Conservation (phyloP, 1,284 basidiomycete species). For the Fistulinella cinereoalba region DNA sequence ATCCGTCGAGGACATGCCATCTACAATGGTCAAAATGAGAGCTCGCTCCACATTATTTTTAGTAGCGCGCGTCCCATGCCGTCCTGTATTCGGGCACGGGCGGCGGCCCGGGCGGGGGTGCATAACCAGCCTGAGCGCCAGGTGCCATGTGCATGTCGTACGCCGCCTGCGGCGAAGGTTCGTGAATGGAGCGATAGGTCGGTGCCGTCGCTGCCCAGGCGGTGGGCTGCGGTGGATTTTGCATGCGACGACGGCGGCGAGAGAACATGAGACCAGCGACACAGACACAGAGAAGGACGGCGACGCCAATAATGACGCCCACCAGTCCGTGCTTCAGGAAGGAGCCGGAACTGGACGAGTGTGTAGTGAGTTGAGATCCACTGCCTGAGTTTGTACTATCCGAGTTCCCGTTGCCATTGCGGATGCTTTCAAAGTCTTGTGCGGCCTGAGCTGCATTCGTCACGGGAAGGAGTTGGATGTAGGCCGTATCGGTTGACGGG, state of each 20-base stretch:
- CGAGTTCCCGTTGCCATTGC: slow-evolving; percentile 3
- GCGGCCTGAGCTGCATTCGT: slow-evolving; percentile 39
- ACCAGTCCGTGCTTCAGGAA: slow-evolving; percentile 11
- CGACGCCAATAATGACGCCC: slow-evolving; percentile 12
- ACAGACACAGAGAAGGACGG: slow-evolving; percentile 12
- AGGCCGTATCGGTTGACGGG: slow-evolving; percentile 43
- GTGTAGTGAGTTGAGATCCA: neutral
- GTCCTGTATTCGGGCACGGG: slow-evolving; percentile 25
- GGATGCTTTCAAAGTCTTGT: slow-evolving; percentile 20
- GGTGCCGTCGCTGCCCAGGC: slow-evolving; percentile 5
- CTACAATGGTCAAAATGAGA: neutral
- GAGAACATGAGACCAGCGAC: slow-evolving; percentile 12
- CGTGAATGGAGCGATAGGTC: slow-evolving; percentile 22
- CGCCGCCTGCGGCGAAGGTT: slow-evolving; percentile 30
- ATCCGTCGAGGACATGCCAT: neutral
- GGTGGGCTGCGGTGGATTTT: neutral
- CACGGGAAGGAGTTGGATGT: slow-evolving; percentile 57
- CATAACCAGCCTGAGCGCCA: slow-evolving; percentile 11
- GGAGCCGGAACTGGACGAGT: neutral
- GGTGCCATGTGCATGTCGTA: slow-evolving; percentile 27
- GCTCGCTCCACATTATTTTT: too few species aligned
- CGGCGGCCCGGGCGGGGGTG: slow-evolving; percentile 1
- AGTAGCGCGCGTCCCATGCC: slow-evolving; percentile 25
- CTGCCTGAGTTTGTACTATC: neutral
- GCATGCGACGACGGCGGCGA: slow-evolving; percentile 13